phyloP scores from a whole-genome alignment of 495 filamentous ascomycete species.

The Lasiosphaeria ovina region DNA sequence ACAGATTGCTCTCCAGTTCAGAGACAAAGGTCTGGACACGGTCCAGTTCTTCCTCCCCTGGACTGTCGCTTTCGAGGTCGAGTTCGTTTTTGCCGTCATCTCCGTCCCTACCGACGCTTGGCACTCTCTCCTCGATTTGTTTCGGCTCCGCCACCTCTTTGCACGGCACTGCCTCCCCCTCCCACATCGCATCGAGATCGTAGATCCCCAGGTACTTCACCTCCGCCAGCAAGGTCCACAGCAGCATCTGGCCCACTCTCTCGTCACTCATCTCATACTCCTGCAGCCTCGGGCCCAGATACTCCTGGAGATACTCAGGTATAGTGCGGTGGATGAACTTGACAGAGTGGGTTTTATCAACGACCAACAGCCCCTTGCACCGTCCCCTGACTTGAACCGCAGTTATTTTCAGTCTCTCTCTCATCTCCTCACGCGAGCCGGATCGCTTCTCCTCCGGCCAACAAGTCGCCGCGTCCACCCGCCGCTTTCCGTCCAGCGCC shows the following conservation, averaged over 20 bases:
- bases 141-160: no score
- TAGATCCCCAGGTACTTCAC: background rate
- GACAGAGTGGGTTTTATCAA: background rate
- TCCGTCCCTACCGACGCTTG: no score
- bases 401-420: background rate
- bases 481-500: background rate
- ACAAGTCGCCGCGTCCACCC: background rate
- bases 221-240: conserved; percentile 1
- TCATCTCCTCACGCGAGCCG: background rate
- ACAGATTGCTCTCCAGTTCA: no score
- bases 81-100: no score
- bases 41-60: no score
- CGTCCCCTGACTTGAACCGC: background rate
- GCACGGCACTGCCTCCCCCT: no score
- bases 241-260: background rate
- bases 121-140: no score
- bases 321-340: conserved; percentile 4
- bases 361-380: background rate
- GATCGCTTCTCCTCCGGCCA: background rate
- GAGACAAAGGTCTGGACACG: no score
- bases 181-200: no score
- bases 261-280: background rate
- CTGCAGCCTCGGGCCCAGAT: background rate
- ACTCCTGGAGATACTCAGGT: background rate
- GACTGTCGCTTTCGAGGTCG: no score